phyloP scores from a whole-genome alignment of 495 filamentous ascomycete species.

The Neurospora sp. region DNA sequence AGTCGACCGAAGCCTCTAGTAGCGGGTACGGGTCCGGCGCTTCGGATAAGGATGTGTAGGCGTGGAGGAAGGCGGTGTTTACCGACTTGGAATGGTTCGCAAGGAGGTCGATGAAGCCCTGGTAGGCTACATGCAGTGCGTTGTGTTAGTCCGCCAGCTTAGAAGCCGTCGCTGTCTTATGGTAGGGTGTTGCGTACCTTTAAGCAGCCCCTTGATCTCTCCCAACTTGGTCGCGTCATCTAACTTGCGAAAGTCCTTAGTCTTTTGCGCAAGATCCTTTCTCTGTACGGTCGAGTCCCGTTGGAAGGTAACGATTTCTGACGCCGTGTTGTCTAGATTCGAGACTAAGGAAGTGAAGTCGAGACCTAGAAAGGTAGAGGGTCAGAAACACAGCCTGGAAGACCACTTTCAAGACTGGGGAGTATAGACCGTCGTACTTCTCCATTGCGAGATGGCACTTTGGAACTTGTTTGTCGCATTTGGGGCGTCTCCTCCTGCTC shows the following conservation, averaged over 20 bases:
- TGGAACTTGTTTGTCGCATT: constrained; percentile 70
- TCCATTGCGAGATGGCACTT: constrained; percentile 89
- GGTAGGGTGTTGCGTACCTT: constrained; percentile 41
- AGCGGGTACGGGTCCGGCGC: constrained; percentile 94
- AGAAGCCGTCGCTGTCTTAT: background rate
- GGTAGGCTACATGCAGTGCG: constrained; percentile 51
- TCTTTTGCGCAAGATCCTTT: constrained; percentile 96
- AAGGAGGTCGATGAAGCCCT: constrained; percentile 90
- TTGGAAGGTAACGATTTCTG: constrained; percentile 86
- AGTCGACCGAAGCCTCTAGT: constrained; percentile 91
- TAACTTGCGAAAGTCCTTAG: constrained; percentile 92
- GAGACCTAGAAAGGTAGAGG: constrained; percentile 49
- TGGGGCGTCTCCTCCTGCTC: constrained; percentile 5
- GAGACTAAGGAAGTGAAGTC: constrained; percentile 79
- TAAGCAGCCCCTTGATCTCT: constrained; percentile 83
- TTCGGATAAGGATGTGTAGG: constrained; percentile 89
- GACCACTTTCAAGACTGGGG: background rate
- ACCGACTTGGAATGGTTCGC: constrained; percentile 90
- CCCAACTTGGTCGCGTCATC: constrained; percentile 80
- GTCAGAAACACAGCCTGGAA: constrained; percentile 1
- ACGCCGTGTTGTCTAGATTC: constrained; percentile 80
- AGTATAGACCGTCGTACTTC: constrained; percentile 49
- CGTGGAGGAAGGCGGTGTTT: constrained; percentile 79
- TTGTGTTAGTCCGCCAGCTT: constrained; percentile 3
- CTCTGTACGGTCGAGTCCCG: constrained; percentile 85